Evolutionary conservation across 129 eudicot species (phyloP).

Genomic region (Solidago caesia): DNA sequence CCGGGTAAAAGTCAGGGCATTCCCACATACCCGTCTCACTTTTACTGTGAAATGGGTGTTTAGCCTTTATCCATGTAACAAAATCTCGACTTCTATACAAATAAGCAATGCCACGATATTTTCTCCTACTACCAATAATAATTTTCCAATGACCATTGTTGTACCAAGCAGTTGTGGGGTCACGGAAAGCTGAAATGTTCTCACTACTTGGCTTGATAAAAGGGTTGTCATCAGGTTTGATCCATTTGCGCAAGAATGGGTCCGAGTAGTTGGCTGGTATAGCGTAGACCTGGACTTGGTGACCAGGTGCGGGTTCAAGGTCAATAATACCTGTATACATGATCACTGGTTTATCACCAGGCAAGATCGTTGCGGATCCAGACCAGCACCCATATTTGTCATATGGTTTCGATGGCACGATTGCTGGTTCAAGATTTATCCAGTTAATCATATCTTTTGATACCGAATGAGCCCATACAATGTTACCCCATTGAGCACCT

Average conservation of each 20-base stretch:
- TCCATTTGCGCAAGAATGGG: slow-evolving; percentile 61
- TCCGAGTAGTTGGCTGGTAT: slow-evolving; percentile 68
- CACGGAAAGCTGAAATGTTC: slow-evolving; percentile 54
- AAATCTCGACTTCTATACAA: slow-evolving; percentile 61
- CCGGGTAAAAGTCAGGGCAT: slow-evolving; percentile 80
- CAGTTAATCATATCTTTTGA: slow-evolving; percentile 72
- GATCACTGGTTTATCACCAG: slow-evolving; percentile 60
- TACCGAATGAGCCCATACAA: slow-evolving; percentile 85
- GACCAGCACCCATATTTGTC: slow-evolving; percentile 82
- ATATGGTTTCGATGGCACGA: slow-evolving; percentile 54
- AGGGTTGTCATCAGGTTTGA: slow-evolving; percentile 71
- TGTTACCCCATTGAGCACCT: slow-evolving; percentile 72
- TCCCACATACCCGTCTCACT: slow-evolving; percentile 67
- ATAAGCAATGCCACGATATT: slow-evolving; percentile 46
- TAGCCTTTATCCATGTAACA: slow-evolving; percentile 48
- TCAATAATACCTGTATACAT: slow-evolving; percentile 58
- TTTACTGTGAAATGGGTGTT: slow-evolving; percentile 45
- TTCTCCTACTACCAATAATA: slow-evolving; percentile 42
- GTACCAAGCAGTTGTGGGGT: slow-evolving; percentile 83
- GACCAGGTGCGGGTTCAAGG: slow-evolving; percentile 34
- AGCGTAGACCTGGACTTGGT: slow-evolving; percentile 72
- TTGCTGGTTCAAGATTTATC: slow-evolving; percentile 49
- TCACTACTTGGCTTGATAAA: slow-evolving; percentile 40
- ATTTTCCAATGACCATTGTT: slow-evolving; percentile 68
- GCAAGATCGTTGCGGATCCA: slow-evolving; percentile 74